Evolutionary conservation across 257 asterid species (phyloP).

Genomic region (Fraxinus cuspidata): DNA sequence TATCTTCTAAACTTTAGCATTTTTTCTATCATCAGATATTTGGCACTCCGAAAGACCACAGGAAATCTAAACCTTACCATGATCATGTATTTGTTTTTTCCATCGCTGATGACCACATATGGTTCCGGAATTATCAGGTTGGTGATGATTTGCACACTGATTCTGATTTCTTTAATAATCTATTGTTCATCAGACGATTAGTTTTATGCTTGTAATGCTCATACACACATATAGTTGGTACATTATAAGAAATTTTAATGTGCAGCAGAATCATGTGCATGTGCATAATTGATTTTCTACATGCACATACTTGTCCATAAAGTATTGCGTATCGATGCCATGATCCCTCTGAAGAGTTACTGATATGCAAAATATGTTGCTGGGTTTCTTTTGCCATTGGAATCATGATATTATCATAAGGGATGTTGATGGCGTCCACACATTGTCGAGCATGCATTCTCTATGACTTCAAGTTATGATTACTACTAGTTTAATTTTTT

Average conservation of each 20-base stretch:
- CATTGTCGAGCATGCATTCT: not conserved
- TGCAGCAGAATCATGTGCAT: not conserved
- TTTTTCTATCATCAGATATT: constrained; percentile 57
- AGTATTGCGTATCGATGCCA: not conserved
- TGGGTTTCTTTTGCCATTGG: not conserved
- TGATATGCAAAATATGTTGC: not conserved
- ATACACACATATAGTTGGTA: not conserved
- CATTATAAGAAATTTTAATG: not conserved
- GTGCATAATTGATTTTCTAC: not conserved
- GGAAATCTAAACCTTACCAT: constrained; percentile 92
- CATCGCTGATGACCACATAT: constrained; percentile 84
- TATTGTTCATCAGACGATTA: no score
- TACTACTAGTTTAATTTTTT: not conserved
- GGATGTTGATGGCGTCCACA: not conserved
- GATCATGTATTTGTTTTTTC: constrained; percentile 92
- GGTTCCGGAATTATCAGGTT: constrained; percentile 99
- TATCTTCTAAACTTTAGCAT: not conserved
- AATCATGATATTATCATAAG: not conserved
- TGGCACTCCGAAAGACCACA: constrained; percentile 88
- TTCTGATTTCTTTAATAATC: not conserved
- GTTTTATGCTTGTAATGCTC: not conserved
- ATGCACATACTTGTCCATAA: not conserved
- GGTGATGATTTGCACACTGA: constrained; percentile 7
- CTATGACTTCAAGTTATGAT: not conserved
- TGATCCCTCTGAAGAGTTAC: not conserved